phyloP scores from a whole-genome alignment of 768 basidiomycete species.

The Clitopilus hobsonii region DNA sequence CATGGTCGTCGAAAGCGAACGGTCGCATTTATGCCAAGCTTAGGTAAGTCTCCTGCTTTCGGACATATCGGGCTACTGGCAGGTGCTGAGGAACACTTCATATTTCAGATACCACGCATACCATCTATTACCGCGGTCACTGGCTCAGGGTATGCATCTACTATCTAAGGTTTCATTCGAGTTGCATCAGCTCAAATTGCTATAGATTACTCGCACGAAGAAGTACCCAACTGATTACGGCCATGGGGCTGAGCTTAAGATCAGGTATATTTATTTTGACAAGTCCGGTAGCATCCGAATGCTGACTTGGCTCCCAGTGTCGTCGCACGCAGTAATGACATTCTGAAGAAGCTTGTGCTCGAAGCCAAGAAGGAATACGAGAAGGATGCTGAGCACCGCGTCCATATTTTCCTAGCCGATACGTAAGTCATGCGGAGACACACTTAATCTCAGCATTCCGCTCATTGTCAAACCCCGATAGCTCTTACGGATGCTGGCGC shows the following conservation, averaged over 20 bases:
- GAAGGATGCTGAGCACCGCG: constrained; percentile 86
- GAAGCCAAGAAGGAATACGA: constrained; percentile 88
- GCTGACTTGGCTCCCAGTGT: constrained; percentile 46
- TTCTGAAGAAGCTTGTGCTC: constrained; percentile 80
- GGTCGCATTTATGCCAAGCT: constrained; percentile 82
- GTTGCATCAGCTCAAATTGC: constrained; percentile 10
- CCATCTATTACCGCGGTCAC: constrained; percentile 86
- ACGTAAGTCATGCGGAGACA: constrained; percentile 48
- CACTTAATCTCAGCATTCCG: too few relatives aligned
- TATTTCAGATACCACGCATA: constrained; percentile 73
- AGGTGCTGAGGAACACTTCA: constrained; percentile 5
- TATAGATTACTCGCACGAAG: constrained; percentile 76
- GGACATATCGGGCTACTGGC: constrained; percentile 6
- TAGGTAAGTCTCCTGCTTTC: constrained; percentile 41
- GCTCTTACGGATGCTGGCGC: constrained; percentile 74
- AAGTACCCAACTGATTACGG: constrained; percentile 66
- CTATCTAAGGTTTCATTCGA: constrained; percentile 5
- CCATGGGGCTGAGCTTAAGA: constrained; percentile 71
- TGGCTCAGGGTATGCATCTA: constrained; percentile 66
- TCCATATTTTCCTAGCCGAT: constrained; percentile 87
- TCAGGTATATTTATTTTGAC: constrained; percentile 47
- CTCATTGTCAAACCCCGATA: constrained; percentile 23
- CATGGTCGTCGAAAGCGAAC: constrained; percentile 72
- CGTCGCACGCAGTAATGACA: constrained; percentile 83
- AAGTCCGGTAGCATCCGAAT: constrained; percentile 10